These are phyloP conservation scores for Amanita inopinata DNA, from an alignment of 768 basidiomycete species.

Conservation along the genomic window DNA sequence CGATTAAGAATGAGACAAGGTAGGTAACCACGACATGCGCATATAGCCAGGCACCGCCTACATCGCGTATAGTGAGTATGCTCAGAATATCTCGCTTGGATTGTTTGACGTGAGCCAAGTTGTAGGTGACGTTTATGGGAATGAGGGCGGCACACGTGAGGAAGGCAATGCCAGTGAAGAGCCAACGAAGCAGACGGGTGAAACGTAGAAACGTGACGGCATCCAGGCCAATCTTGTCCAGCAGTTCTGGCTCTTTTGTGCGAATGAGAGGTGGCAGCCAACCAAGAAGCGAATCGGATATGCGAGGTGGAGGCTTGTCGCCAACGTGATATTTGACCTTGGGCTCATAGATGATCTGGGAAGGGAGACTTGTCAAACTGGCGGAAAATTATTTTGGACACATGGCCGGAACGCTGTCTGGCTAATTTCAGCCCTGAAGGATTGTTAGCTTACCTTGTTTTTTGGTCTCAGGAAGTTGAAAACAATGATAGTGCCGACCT, in stretches of 20 bases:
- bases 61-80: conserved; percentile 82
- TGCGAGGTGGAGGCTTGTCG: conserved; percentile 67
- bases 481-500: conserved; percentile 58
- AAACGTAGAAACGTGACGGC: conserved; percentile 91
- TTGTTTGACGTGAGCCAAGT: conserved; percentile 50
- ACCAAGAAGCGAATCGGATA: conserved; percentile 75
- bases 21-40: conserved; percentile 82
- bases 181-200: conserved; percentile 69
- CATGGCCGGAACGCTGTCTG: too few species aligned
- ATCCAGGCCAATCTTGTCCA: conserved; percentile 86
- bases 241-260: conserved; percentile 80
- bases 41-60: conserved; percentile 63
- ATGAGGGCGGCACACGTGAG: conserved; percentile 68
- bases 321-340: conserved; percentile 87
- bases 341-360: conserved; percentile 81
- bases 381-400: neutral
- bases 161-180: conserved; percentile 56
- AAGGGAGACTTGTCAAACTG: neutral
- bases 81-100: conserved; percentile 52
- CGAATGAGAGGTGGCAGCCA: conserved; percentile 85
- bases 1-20: conserved; percentile 64
- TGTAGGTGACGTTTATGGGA: conserved; percentile 82
- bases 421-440: neutral
- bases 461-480: conserved; percentile 84
- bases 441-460: conserved; percentile 59